Percentiles rank a stretch among this genome's conserved stretches.
phyloP scores from a whole-genome alignment of 257 asterid species.

The Solanum clarkiae region DNA sequence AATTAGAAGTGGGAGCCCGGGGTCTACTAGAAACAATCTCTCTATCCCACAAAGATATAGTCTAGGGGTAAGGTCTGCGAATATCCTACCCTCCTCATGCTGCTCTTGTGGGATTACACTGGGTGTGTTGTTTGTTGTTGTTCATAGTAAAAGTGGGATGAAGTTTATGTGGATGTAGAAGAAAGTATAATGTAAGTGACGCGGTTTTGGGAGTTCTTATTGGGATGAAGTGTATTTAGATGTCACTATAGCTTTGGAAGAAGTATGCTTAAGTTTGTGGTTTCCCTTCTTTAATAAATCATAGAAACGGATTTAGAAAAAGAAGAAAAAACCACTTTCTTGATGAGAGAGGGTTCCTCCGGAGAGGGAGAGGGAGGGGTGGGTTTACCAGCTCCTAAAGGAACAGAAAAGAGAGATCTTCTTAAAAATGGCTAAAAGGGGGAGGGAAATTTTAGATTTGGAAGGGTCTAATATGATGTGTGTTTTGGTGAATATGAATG shows the following conservation, averaged over 20 bases:
- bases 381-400: neutral
- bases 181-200: neutral
- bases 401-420: neutral
- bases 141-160: too few relatives aligned
- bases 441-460: neutral
- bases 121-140: too few relatives aligned
- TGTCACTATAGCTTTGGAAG: neutral
- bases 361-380: neutral
- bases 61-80: too few relatives aligned
- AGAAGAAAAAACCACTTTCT: neutral
- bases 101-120: too few relatives aligned
- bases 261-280: neutral
- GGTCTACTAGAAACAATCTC: too few relatives aligned
- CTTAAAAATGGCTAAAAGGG: neutral
- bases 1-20: neutral
- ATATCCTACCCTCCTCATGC: too few relatives aligned
- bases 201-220: neutral
- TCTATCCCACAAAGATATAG: too few relatives aligned
- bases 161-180: neutral
- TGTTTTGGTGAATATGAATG: neutral
- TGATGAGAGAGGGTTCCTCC: neutral
- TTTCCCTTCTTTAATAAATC: neutral
- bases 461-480: neutral
- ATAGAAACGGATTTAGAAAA: neutral
- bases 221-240: neutral